These are phyloP conservation scores for Lipomyces japonicus DNA, from an alignment of 805 yeast species.

Conservation along the genomic window DNA sequence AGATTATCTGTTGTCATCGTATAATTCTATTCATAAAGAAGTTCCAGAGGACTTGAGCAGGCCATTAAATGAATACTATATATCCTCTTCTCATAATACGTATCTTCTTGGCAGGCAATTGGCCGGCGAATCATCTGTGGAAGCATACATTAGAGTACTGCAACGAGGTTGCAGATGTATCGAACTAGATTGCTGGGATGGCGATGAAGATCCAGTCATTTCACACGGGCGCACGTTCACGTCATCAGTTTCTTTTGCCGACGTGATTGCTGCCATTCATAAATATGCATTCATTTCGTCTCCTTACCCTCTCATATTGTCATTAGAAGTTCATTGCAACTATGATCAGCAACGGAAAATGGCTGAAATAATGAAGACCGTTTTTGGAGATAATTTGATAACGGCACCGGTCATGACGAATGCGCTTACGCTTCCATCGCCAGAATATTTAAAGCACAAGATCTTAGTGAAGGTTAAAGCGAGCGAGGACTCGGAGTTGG, in stretches of 20 bases:
- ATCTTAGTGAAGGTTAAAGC: constrained; percentile 77
- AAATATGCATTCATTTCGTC: constrained; percentile 87
- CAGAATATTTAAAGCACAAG: constrained; percentile 63
- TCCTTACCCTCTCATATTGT: constrained; percentile 78
- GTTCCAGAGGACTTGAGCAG: constrained; percentile 45
- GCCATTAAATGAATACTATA: constrained; percentile 81
- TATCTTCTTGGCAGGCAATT: constrained; percentile 84
- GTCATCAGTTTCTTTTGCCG: constrained; percentile 60
- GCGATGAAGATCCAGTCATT: constrained; percentile 61
- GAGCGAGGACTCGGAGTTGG: constrained; percentile 34
- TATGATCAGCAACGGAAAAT: constrained; percentile 61
- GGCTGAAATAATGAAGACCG: constrained; percentile 49
- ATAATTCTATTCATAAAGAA: constrained; percentile 29
- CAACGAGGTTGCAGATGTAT: constrained; percentile 92
- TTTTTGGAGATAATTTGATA: constrained; percentile 58
- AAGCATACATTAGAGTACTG: constrained; percentile 79
- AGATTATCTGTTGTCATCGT: constrained; percentile 40
- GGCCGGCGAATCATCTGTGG: constrained; percentile 82
- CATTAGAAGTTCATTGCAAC: constrained; percentile 81
- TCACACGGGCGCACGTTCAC: constrained; percentile 88
- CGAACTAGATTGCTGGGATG: constrained; percentile 97
- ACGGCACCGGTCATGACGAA: constrained; percentile 39
- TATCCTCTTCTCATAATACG: constrained; percentile 94
- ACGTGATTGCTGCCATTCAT: constrained; percentile 67
- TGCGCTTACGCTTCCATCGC: constrained; percentile 57